A percentile compares a stretch with the other conserved stretches of the same genome.
phyloP scores from a whole-genome alignment of 1,284 basidiomycete genomes.

The Sporisorium exsertum region DNA sequence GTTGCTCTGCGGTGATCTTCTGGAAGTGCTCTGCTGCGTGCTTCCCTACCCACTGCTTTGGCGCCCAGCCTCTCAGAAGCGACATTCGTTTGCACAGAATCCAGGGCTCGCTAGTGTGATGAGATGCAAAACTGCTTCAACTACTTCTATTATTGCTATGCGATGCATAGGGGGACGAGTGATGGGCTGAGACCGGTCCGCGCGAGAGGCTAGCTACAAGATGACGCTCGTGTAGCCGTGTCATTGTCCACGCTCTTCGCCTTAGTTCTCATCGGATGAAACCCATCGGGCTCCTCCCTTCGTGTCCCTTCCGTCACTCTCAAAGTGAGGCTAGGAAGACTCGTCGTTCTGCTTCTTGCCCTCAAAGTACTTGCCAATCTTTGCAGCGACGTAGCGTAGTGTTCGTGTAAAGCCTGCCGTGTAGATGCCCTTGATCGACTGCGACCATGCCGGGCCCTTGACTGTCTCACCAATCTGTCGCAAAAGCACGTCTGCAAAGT shows the following conservation, averaged over 20 bases:
- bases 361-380: slow-evolving; percentile 63
- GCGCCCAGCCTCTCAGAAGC: too few relatives aligned
- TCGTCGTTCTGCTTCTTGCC: slow-evolving; percentile 34
- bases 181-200: not conserved
- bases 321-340: not conserved
- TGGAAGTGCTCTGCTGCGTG: not conserved
- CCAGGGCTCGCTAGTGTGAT: too few relatives aligned
- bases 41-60: too few relatives aligned
- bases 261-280: not conserved
- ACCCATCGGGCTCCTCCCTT: not conserved
- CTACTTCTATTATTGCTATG: not conserved
- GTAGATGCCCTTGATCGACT: slow-evolving; percentile 67
- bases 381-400: slow-evolving; percentile 62
- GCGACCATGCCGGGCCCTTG: slow-evolving; percentile 57
- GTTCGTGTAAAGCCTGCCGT: slow-evolving; percentile 64
- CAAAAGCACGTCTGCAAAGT: slow-evolving; percentile 57
- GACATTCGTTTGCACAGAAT: not conserved
- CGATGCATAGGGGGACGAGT: not conserved
- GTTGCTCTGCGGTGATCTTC: not conserved
- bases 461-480: slow-evolving; percentile 58
- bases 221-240: slow-evolving; percentile 3
- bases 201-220: not conserved
- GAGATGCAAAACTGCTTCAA: not conserved
- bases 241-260: not conserved
- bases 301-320: not conserved